phyloP scores from a whole-genome alignment of 352 stramenopile species.

The Phytophthora fragariae region DNA sequence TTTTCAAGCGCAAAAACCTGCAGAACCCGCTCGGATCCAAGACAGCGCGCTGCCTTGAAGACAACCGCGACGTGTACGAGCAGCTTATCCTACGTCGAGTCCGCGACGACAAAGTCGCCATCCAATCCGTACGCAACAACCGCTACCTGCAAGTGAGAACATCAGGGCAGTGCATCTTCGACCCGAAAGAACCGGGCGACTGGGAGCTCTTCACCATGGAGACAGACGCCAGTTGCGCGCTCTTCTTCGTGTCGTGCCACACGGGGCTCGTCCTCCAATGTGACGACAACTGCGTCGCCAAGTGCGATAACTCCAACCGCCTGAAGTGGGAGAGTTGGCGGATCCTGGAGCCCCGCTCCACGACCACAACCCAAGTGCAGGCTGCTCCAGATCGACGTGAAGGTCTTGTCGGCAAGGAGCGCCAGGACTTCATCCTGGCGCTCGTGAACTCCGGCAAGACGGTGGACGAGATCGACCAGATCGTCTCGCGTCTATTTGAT shows the following conservation, averaged over 20 bases:
- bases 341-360: slow-evolving; percentile 32
- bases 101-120: slow-evolving; percentile 42
- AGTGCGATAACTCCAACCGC: slow-evolving; percentile 35
- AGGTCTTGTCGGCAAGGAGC: slow-evolving; percentile 19
- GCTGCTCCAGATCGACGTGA: slow-evolving; percentile 4
- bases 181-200: slow-evolving; percentile 31
- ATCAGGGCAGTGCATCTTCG: slow-evolving; percentile 39
- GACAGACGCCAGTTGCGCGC: slow-evolving; percentile 25
- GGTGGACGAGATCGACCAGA: slow-evolving; percentile 39
- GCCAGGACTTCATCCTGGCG: slow-evolving; percentile 32
- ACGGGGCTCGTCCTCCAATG: slow-evolving; percentile 42
- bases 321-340: slow-evolving; percentile 29
- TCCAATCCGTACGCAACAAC: slow-evolving; percentile 36
- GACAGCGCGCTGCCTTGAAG: slow-evolving; percentile 36
- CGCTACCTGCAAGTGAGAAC: slow-evolving; percentile 39
- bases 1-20: slow-evolving; percentile 31
- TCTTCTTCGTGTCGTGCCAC: slow-evolving; percentile 46
- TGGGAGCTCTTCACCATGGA: slow-evolving; percentile 50
- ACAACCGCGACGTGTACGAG: slow-evolving; percentile 42
- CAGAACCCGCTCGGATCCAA: slow-evolving; percentile 43
- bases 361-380: neutral
- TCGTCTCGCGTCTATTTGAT: slow-evolving; percentile 39
- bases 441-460: slow-evolving; percentile 38
- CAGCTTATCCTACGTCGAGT: slow-evolving; percentile 39
- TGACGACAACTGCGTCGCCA: slow-evolving; percentile 16